Conservation (phyloP, 2,329 filamentous ascomycete species). For the Penicillium sp. region DNA sequence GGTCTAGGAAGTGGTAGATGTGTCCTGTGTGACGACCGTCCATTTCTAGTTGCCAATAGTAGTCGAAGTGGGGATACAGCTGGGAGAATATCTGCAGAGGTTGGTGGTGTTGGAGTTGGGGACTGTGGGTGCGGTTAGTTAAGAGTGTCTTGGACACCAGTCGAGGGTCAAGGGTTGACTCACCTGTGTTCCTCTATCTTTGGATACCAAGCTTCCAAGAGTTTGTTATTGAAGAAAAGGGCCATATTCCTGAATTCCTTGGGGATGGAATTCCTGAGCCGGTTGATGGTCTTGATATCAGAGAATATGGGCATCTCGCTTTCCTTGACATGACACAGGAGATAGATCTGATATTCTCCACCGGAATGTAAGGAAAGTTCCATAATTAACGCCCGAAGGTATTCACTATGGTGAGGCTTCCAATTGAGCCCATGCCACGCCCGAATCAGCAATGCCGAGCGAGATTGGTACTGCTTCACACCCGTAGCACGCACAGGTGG, state of each 20-base stretch:
- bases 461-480: slow-evolving; percentile 19
- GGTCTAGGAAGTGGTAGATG: slow-evolving; percentile 70
- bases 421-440: slow-evolving; percentile 80
- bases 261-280: slow-evolving; percentile 44
- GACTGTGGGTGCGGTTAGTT: slow-evolving; percentile 11
- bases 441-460: slow-evolving; percentile 77
- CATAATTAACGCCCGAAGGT: slow-evolving; percentile 77
- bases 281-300: slow-evolving; percentile 62
- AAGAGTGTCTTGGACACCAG: background rate
- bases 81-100: slow-evolving; percentile 63
- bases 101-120: slow-evolving; percentile 47
- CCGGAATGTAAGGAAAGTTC: slow-evolving; percentile 71
- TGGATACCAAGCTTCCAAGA: slow-evolving; percentile 31
- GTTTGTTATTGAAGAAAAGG: slow-evolving; percentile 31
- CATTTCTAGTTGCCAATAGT: slow-evolving; percentile 71
- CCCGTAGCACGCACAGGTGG: background rate
- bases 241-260: slow-evolving; percentile 37
- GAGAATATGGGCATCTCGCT: slow-evolving; percentile 70
- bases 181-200: slow-evolving; percentile 28
- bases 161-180: slow-evolving; percentile 7
- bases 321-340: slow-evolving; percentile 75
- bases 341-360: slow-evolving; percentile 74
- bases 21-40: slow-evolving; percentile 64
- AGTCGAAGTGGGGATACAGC: slow-evolving; percentile 62
- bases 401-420: slow-evolving; percentile 75